Evolutionary conservation across 2,329 filamentous ascomycete species (phyloP).

Genomic region (Dactylellina leptospora): DNA sequence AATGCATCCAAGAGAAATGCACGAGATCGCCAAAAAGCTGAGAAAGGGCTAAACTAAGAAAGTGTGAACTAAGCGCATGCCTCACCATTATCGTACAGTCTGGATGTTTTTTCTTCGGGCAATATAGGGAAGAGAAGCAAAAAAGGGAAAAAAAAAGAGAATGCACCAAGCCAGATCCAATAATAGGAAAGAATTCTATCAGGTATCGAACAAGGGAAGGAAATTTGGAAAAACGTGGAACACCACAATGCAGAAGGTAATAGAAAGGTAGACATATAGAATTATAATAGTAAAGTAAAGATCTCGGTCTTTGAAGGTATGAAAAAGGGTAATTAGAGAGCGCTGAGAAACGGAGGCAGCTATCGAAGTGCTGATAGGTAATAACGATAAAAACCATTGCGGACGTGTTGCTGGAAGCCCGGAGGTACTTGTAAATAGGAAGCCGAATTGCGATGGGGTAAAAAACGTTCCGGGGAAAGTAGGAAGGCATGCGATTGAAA

Average conservation of each 20-base stretch:
- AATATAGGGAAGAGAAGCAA: conserved; percentile 15
- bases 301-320: conserved; percentile 15
- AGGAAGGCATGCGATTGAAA: conserved; percentile 31
- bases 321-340: background rate
- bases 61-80: background rate
- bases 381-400: conserved; percentile 14
- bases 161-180: conserved; percentile 9
- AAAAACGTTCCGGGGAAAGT: background rate
- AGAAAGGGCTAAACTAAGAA: conserved; percentile 20
- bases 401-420: conserved; percentile 41
- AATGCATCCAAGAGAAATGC: conserved; percentile 6
- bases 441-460: background rate
- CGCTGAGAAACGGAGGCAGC: conserved; percentile 41
- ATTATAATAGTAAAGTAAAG: conserved; percentile 26
- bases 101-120: too few relatives aligned
- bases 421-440: conserved; percentile 6
- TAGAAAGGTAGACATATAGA: conserved; percentile 10
- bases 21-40: background rate
- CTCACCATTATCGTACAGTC: conserved; percentile 41
- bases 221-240: conserved; percentile 8
- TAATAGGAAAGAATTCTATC: conserved; percentile 36
- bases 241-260: conserved; percentile 33
- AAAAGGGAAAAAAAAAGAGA: conserved; percentile 29
- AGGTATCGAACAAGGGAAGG: conserved; percentile 36
- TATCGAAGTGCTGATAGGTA: conserved; percentile 44